Percentiles rank a stretch among this genome's conserved stretches.
These are phyloP conservation scores for Pichia insulana DNA, from an alignment of 805 yeast species.

Conservation along the genomic window DNA sequence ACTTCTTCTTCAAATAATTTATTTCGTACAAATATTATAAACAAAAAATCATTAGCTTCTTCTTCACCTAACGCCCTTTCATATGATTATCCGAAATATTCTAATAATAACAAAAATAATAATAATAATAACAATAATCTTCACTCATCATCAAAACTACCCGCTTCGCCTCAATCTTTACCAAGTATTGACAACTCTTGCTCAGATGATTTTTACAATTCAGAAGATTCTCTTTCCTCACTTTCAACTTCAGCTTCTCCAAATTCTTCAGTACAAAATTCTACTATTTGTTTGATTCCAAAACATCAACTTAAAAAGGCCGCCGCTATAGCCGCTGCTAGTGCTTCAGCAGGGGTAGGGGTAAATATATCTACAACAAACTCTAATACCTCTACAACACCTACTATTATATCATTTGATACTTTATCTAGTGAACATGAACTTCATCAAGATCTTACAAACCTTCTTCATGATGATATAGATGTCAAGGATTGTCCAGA, in stretches of 20 bases:
- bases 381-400: no score
- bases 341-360: no score
- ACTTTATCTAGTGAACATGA: conserved; percentile 10
- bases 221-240: conserved; percentile 23
- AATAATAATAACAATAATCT: conserved; percentile 2
- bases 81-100: no score
- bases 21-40: conserved; percentile 2
- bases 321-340: no score
- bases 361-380: no score
- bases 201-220: conserved; percentile 20
- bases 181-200: conserved; percentile 7
- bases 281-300: conserved; percentile 20
- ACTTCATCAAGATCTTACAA: conserved; percentile 6
- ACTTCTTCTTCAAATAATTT: neutral
- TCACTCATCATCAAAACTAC: conserved; percentile 10
- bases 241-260: neutral
- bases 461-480: conserved; percentile 65
- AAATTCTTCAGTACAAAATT: conserved; percentile 7
- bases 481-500: conserved; percentile 75
- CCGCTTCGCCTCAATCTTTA: conserved; percentile 16
- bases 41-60: conserved; percentile 1
- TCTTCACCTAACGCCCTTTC: neutral
- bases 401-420: conserved; percentile 1
- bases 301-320: conserved; percentile 24
- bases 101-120: neutral